Conservation (phyloP, 2,329 filamentous ascomycete genomes). For the Leptographium flavum region DNA sequence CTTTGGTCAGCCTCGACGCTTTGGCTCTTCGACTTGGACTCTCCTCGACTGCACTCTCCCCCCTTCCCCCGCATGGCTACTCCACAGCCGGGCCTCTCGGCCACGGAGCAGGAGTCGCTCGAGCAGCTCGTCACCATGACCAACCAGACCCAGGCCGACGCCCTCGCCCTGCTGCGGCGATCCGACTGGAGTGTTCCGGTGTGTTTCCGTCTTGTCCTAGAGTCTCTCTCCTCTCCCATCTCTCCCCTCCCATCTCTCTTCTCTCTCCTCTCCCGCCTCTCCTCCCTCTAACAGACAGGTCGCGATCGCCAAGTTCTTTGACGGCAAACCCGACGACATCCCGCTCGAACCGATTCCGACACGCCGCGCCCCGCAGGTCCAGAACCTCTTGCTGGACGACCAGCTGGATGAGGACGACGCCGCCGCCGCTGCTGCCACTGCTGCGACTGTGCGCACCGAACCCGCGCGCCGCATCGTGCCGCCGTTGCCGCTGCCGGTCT, state of each 20-base stretch:
- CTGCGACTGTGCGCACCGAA: slow-evolving; percentile 30
- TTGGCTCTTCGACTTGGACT: too few species aligned
- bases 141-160: slow-evolving; percentile 62
- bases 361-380: slow-evolving; percentile 7
- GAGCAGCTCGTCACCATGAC: slow-evolving; percentile 84
- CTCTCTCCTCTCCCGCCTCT: not conserved
- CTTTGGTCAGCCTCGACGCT: too few species aligned
- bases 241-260: not conserved
- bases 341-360: slow-evolving; percentile 35
- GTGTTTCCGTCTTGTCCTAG: not conserved
- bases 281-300: slow-evolving; percentile 49
- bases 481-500: slow-evolving; percentile 47
- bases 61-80: not conserved
- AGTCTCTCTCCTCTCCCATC: too few species aligned
- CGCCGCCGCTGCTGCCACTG: not conserved
- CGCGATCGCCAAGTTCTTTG: slow-evolving; percentile 93
- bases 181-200: slow-evolving; percentile 97
- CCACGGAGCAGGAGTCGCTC: slow-evolving; percentile 67
- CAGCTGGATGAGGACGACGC: not conserved
- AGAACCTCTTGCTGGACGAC: not conserved
- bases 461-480: slow-evolving; percentile 77
- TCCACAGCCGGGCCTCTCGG: slow-evolving; percentile 31
- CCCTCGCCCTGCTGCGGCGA: slow-evolving; percentile 63
- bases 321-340: slow-evolving; percentile 77
- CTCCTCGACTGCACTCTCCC: too few species aligned